Percentiles rank a stretch among this genome's conserved stretches.
These are phyloP conservation scores for Penicillium angulare DNA, from an alignment of 495 filamentous ascomycete genomes.

Conservation along the genomic window DNA sequence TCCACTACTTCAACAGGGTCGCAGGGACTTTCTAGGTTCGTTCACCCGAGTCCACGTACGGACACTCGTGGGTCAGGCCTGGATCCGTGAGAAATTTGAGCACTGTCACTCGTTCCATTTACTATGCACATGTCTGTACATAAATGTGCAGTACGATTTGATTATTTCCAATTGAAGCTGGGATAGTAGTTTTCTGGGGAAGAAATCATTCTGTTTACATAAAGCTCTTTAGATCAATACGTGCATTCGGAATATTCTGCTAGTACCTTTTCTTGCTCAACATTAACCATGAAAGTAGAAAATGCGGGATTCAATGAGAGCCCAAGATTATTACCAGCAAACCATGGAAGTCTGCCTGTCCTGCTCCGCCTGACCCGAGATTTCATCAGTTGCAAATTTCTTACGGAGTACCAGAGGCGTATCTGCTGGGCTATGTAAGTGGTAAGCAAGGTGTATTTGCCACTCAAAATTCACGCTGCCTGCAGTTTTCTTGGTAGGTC, in stretches of 20 bases:
- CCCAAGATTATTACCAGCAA: not conserved
- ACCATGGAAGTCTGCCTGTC: slow-evolving; percentile 1
- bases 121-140: not conserved
- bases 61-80: not conserved
- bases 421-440: too few species aligned
- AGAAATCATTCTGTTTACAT: slow-evolving; percentile 3
- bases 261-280: slow-evolving; percentile 2
- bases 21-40: not conserved
- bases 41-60: not conserved
- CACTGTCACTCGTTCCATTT: not conserved
- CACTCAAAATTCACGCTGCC: slow-evolving; percentile 6
- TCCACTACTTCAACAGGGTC: not conserved
- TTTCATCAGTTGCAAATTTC: not conserved
- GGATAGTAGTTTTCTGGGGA: not conserved
- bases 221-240: slow-evolving; percentile 2
- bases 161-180: not conserved
- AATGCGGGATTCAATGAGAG: slow-evolving; percentile 4
- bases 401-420: not conserved
- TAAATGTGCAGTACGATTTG: too few species aligned
- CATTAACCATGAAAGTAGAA: not conserved
- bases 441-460: slow-evolving; percentile 2
- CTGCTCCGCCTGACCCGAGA: slow-evolving; percentile 6
- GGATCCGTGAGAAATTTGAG: not conserved
- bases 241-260: not conserved
- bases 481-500: not conserved